phyloP scores from a whole-genome alignment of 192 early-diverging fungal genomes.

The Backusella parvicylindrica region DNA sequence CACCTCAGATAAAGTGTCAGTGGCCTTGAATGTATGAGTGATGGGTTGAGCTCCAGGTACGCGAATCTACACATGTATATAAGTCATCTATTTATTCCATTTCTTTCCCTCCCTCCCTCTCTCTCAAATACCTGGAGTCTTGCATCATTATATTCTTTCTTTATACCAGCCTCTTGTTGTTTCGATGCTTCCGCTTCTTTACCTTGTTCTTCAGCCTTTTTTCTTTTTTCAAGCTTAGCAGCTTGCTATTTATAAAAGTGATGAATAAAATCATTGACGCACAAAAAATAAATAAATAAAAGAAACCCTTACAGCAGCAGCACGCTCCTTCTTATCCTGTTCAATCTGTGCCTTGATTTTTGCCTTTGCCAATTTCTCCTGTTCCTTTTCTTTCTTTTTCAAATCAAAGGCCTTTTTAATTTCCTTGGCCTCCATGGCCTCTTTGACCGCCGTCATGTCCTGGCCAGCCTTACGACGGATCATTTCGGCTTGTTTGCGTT shows the following conservation, averaged over 20 bases:
- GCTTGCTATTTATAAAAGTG: neutral
- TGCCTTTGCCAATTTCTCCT: conserved; percentile 69
- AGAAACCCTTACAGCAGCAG: conserved; percentile 54
- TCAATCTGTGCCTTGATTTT: conserved; percentile 79
- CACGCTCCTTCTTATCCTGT: conserved; percentile 69
- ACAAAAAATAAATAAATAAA: too few species aligned
- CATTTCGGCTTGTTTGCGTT: conserved; percentile 68
- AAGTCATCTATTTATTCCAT: neutral
- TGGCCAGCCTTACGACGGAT: conserved; percentile 71
- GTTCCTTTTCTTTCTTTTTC: conserved; percentile 76
- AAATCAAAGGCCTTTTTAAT: conserved; percentile 69
- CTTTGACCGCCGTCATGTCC: conserved; percentile 65
- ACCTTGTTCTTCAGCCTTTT: conserved; percentile 31
- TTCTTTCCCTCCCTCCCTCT: neutral
- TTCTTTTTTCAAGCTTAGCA: conserved; percentile 1
- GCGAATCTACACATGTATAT: conserved; percentile 45
- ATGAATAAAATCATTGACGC: neutral
- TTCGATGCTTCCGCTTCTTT: conserved; percentile 26
- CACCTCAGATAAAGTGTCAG: conserved; percentile 56
- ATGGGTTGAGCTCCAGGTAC: conserved; percentile 48
- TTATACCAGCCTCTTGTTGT: conserved; percentile 20
- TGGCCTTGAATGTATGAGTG: conserved; percentile 59
- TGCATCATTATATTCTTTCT: conserved; percentile 72
- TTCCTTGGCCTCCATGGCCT: conserved; percentile 66
- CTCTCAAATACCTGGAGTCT: conserved; percentile 57